These are phyloP conservation scores for Glycine tomentella DNA, from an alignment of 306 rosid genomes.

Conservation along the genomic window DNA sequence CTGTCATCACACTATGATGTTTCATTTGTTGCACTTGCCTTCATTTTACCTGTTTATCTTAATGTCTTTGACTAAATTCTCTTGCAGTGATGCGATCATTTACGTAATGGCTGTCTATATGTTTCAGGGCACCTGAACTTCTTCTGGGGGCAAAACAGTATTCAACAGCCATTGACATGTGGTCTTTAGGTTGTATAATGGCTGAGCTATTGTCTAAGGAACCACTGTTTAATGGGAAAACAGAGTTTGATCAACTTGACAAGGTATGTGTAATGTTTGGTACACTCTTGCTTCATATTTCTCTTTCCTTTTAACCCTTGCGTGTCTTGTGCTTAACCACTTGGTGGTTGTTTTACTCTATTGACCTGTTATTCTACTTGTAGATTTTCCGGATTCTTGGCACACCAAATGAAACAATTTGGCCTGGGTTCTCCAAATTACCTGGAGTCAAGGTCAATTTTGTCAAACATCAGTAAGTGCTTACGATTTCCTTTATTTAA, in stretches of 20 bases:
- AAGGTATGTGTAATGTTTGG: slow-evolving; percentile 60
- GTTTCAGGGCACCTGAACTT: slow-evolving; percentile 95
- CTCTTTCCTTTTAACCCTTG: not conserved
- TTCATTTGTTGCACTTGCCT: slow-evolving; percentile 12
- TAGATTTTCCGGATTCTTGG: slow-evolving; percentile 93
- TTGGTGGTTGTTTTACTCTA: slow-evolving; percentile 13
- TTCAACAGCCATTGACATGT: slow-evolving; percentile 96
- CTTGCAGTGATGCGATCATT: slow-evolving; percentile 40
- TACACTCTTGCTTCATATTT: too few relatives aligned
- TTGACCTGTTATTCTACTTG: slow-evolving; percentile 24
- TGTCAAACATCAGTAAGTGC: slow-evolving; percentile 98
- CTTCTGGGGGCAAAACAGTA: slow-evolving; percentile 86
- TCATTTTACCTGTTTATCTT: slow-evolving; percentile 19
- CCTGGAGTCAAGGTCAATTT: slow-evolving; percentile 99
- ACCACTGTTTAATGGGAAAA: slow-evolving; percentile 91
- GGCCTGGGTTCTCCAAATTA: slow-evolving; percentile 95
- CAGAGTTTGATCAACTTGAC: slow-evolving; percentile 97
- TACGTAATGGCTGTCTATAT: slow-evolving; percentile 31
- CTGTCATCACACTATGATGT: slow-evolving; percentile 13
- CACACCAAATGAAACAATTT: slow-evolving; percentile 96
- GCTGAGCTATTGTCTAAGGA: slow-evolving; percentile 95
- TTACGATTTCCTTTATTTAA: slow-evolving; percentile 45
- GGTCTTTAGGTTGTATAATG: slow-evolving; percentile 99
- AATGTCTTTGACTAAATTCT: slow-evolving; percentile 17
- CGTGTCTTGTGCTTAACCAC: not conserved